These are phyloP conservation scores for Teratosphaeria epicoccoides DNA, from an alignment of 2,329 filamentous ascomycete species.

Conservation along the genomic window DNA sequence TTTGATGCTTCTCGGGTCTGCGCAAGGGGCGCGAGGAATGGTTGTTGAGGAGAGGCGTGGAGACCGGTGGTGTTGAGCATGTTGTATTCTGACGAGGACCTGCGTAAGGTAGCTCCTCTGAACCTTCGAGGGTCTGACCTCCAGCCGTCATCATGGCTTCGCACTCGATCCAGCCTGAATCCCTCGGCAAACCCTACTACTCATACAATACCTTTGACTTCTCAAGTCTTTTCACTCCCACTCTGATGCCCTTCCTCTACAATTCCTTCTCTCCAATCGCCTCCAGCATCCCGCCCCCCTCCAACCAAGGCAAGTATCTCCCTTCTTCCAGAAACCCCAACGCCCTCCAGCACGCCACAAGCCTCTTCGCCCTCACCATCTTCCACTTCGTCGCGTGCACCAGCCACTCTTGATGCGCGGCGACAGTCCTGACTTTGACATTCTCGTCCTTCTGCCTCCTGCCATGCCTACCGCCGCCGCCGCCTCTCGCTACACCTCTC, in stretches of 20 bases:
- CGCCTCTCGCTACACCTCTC: neutral
- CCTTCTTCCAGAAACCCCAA: constrained; percentile 18
- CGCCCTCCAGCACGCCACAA: constrained; percentile 14
- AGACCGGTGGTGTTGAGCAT: too few relatives aligned
- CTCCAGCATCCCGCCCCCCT: constrained; percentile 14
- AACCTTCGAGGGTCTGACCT: too few relatives aligned
- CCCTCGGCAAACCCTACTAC: neutral
- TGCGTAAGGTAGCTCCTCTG: too few relatives aligned
- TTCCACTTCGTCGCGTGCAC: constrained; percentile 8
- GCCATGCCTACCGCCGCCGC: neutral
- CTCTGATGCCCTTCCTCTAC: neutral
- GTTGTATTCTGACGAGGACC: too few relatives aligned
- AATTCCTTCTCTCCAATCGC: neutral
- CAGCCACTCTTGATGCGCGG: constrained; percentile 13
- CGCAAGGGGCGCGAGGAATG: too few relatives aligned
- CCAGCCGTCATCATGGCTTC: neutral
- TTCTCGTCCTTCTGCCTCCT: constrained; percentile 1
- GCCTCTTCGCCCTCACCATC: constrained; percentile 9
- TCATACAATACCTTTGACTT: neutral
- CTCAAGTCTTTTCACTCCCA: neutral
- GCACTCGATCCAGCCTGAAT: too few relatives aligned
- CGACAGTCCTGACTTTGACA: constrained; percentile 7
- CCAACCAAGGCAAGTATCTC: constrained; percentile 11
- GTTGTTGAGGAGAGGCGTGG: too few relatives aligned
- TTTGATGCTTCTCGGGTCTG: too few relatives aligned